phyloP scores from a whole-genome alignment of 2,329 filamentous ascomycete species.

The Ophiobolus disseminans region DNA sequence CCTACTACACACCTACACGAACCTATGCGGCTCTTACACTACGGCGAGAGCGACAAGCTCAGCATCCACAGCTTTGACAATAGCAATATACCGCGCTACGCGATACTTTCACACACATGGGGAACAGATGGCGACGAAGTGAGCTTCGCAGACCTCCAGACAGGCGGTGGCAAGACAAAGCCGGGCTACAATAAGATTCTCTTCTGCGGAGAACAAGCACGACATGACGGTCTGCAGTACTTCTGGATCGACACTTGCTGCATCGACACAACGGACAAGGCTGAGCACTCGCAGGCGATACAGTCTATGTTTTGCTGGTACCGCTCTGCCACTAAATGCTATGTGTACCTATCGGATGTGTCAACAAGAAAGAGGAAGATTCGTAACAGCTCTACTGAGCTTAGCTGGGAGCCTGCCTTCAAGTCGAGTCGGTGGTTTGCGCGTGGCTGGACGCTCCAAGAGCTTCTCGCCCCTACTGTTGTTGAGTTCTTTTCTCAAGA shows the following conservation, averaged over 20 bases:
- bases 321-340: background rate
- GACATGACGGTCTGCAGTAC: background rate
- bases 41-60: background rate
- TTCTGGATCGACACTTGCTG: conserved; percentile 12
- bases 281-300: background rate
- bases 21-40: background rate
- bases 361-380: no score
- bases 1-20: background rate
- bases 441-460: background rate
- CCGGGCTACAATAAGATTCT: background rate
- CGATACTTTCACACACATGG: background rate
- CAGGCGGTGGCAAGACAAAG: background rate
- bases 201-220: conserved; percentile 1
- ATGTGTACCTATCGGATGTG: background rate
- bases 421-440: background rate
- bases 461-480: background rate
- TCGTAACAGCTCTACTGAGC: background rate
- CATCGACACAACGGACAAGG: conserved; percentile 3
- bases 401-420: background rate
- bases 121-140: background rate
- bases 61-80: background rate
- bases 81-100: background rate
- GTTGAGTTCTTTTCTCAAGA: background rate
- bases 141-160: background rate
- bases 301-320: background rate